Percentiles rank a stretch among this genome's conserved stretches.
phyloP scores from a whole-genome alignment of 306 rosid species.

The Inga oerstediana region DNA sequence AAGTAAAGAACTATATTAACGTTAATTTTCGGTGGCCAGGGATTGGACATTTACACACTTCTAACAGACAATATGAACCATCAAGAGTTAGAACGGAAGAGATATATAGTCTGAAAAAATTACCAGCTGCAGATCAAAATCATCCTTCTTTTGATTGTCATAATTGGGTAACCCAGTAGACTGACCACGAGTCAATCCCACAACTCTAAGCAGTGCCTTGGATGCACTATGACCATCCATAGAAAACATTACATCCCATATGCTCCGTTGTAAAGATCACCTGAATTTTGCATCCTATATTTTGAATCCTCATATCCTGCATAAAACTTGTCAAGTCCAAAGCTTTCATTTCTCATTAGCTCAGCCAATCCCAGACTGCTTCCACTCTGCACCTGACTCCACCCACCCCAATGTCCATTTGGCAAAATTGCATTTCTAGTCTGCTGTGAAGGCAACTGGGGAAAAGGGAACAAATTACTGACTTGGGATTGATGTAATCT shows the following conservation, averaged over 20 bases:
- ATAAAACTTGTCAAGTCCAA: constrained; percentile 72
- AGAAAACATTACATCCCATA: constrained; percentile 70
- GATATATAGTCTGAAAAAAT: too few relatives aligned
- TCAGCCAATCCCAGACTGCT: constrained; percentile 65
- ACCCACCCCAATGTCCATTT: constrained; percentile 85
- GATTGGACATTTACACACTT: background rate
- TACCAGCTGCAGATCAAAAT: background rate
- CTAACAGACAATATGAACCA: background rate
- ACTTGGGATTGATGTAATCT: constrained; percentile 77
- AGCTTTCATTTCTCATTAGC: constrained; percentile 76
- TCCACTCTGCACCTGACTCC: constrained; percentile 78
- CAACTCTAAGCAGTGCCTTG: constrained; percentile 39
- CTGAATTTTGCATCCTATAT: constrained; percentile 79
- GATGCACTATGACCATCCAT: constrained; percentile 36
- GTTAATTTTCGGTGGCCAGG: background rate
- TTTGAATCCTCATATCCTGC: constrained; percentile 79
- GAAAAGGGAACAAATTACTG: constrained; percentile 61
- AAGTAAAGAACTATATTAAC: background rate
- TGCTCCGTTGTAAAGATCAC: constrained; percentile 76
- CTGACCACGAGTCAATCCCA: constrained; percentile 48
- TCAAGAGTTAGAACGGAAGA: background rate
- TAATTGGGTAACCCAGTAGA: constrained; percentile 44
- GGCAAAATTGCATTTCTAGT: constrained; percentile 63
- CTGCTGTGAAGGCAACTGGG: constrained; percentile 79
- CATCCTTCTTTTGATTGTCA: background rate